phyloP scores from a whole-genome alignment of 2,329 filamentous ascomycete genomes.

The Thyridium curvatum region DNA sequence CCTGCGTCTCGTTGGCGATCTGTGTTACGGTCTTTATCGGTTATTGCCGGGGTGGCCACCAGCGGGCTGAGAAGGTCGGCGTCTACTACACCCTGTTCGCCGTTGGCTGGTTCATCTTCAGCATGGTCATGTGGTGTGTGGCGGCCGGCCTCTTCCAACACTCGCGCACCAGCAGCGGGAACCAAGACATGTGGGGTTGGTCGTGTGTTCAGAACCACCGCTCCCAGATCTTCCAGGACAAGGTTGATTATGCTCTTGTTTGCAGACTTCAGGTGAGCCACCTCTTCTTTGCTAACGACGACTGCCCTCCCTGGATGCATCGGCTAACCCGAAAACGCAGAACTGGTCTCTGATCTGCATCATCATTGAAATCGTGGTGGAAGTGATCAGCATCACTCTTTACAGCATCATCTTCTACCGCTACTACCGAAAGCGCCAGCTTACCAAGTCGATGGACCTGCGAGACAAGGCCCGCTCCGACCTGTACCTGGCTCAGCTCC shows the following conservation, averaged over 20 bases:
- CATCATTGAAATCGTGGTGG: conserved; percentile 92
- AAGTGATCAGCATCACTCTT: conserved; percentile 83
- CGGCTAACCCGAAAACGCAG: no score
- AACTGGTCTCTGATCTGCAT: conserved; percentile 96
- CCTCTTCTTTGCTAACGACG: no score
- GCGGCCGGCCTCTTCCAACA: conserved; percentile 81
- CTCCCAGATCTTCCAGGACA: conserved; percentile 66
- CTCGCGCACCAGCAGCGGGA: conserved; percentile 63
- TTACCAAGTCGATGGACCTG: conserved; percentile 93
- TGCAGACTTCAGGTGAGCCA: conserved; percentile 78
- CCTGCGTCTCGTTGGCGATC: conserved; percentile 73
- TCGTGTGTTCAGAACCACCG: conserved; percentile 88
- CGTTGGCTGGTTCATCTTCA: conserved; percentile 88
- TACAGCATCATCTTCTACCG: conserved; percentile 96
- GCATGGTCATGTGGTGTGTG: conserved; percentile 85
- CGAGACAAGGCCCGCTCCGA: conserved; percentile 92
- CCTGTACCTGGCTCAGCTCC: conserved; percentile 84
- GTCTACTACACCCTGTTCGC: conserved; percentile 96
- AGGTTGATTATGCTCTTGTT: conserved; percentile 83
- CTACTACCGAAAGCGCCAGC: conserved; percentile 92
- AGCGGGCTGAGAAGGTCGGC: conserved; percentile 82
- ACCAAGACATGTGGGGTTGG: conserved; percentile 97
- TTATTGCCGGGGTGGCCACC: conserved; percentile 85
- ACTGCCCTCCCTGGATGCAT: no score
- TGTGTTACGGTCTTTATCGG: conserved; percentile 75